These are phyloP conservation scores for Coemansia sp. DNA, from an alignment of 192 early-diverging fungal genomes.

Conservation along the genomic window DNA sequence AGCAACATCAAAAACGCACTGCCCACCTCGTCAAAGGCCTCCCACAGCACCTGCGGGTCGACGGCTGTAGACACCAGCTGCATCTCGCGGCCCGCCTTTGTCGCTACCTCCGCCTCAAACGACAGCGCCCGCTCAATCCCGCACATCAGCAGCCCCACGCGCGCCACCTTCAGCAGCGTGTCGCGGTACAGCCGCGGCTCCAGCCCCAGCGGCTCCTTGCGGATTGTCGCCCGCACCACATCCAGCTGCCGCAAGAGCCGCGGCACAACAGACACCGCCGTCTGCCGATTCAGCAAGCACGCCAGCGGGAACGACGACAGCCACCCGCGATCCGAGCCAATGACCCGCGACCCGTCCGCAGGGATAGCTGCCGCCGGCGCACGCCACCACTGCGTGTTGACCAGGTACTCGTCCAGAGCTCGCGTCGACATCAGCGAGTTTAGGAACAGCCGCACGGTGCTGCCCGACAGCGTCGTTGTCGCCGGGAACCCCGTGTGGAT, in stretches of 20 bases:
- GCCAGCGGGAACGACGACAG: conserved; percentile 43
- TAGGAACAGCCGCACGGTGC: conserved; percentile 48
- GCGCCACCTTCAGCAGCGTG: conserved; percentile 36
- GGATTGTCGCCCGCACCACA: conserved; percentile 29
- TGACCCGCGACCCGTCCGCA: conserved; percentile 5
- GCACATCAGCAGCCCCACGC: conserved; percentile 26
- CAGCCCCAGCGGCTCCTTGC: conserved; percentile 44
- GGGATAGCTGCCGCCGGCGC: background rate
- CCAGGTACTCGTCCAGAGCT: conserved; percentile 44
- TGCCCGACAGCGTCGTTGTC: conserved; percentile 45
- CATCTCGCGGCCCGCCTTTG: background rate
- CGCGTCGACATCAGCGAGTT: conserved; percentile 49
- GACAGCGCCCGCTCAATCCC: conserved; percentile 5
- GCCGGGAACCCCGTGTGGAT: conserved; percentile 33
- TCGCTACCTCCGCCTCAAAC: conserved; percentile 1
- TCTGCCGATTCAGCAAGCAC: conserved; percentile 34
- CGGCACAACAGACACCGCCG: conserved; percentile 30
- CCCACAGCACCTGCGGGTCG: background rate
- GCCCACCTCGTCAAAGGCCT: conserved; percentile 30
- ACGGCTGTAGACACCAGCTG: conserved; percentile 2
- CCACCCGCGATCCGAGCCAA: conserved; percentile 27
- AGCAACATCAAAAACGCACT: conserved; percentile 38
- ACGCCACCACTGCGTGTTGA: conserved; percentile 50
- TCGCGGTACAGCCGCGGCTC: conserved; percentile 49
- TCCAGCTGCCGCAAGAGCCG: conserved; percentile 42